Conservation (phyloP, 495 filamentous ascomycete genomes). For the Lophium mytilinum region DNA sequence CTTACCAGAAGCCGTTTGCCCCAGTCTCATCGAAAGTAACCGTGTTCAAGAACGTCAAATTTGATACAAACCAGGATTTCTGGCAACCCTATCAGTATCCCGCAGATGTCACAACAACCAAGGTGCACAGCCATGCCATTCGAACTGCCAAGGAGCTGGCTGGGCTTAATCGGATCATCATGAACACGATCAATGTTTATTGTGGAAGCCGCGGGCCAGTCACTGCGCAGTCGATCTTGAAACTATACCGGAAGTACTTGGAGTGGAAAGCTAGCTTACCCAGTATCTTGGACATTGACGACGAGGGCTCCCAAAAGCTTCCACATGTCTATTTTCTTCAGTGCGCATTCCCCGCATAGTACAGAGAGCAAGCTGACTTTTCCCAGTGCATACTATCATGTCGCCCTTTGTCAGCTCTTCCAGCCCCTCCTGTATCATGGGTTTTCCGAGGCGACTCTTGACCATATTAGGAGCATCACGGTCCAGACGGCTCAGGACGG, state of each 20-base stretch:
- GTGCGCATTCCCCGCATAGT: constrained; percentile 13
- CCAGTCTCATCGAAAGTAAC: constrained; percentile 6
- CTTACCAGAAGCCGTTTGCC: constrained; percentile 17
- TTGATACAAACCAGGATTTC: background rate
- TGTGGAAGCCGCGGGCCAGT: constrained; percentile 23
- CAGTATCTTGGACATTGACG: constrained; percentile 22
- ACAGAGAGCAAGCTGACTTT: background rate
- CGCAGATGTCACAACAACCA: background rate
- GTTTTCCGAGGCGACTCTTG: background rate
- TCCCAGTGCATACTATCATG: constrained; percentile 9
- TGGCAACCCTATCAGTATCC: constrained; percentile 9
- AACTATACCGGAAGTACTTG: constrained; percentile 26
- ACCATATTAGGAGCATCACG: constrained; percentile 1
- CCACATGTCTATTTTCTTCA: constrained; percentile 35
- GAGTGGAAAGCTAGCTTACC: constrained; percentile 32
- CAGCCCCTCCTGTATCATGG: constrained; percentile 5
- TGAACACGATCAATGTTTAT: constrained; percentile 32
- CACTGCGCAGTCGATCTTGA: constrained; percentile 25
- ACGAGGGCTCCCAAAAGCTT: constrained; percentile 25
- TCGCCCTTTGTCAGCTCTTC: constrained; percentile 18
- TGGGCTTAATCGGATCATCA: constrained; percentile 30
- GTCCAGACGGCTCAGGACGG: constrained; percentile 1
- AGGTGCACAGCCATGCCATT: constrained; percentile 8
- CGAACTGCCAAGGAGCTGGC: constrained; percentile 24
- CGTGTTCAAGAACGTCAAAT: constrained; percentile 8